Evolutionary conservation across 2,329 filamentous ascomycete species (phyloP).

Genomic region (Paramyrothecium sp.): DNA sequence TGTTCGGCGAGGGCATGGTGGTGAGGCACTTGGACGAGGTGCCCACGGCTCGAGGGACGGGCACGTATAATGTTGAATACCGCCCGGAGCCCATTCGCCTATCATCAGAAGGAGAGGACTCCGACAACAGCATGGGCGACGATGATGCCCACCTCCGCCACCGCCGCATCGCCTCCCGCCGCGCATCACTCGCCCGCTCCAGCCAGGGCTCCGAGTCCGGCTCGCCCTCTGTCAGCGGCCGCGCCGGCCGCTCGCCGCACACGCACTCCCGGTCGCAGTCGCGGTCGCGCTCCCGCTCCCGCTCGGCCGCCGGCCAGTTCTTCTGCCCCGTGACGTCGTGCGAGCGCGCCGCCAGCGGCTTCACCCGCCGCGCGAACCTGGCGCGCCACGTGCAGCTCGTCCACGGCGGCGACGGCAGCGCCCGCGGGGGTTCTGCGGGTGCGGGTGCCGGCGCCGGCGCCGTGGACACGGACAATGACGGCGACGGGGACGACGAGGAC

Average conservation of each 20-base stretch:
- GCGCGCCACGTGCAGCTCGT: slow-evolving; percentile 35
- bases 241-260: slow-evolving; percentile 1
- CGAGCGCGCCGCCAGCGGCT: slow-evolving; percentile 33
- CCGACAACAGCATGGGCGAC: slow-evolving; percentile 20
- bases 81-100: slow-evolving; percentile 24
- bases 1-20: slow-evolving; percentile 73
- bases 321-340: slow-evolving; percentile 37
- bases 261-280: slow-evolving; percentile 20
- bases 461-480: slow-evolving; percentile 24
- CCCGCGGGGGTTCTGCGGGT: slow-evolving; percentile 18
- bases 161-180: slow-evolving; percentile 27
- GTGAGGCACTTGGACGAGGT: slow-evolving; percentile 53
- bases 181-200: slow-evolving; percentile 22
- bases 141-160: slow-evolving; percentile 21
- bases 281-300: slow-evolving; percentile 23
- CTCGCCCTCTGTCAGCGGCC: not conserved
- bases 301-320: slow-evolving; percentile 29
- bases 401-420: slow-evolving; percentile 29
- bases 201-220: slow-evolving; percentile 20
- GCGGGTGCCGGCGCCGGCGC: slow-evolving; percentile 29
- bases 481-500: slow-evolving; percentile 48
- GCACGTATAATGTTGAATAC: slow-evolving; percentile 25
- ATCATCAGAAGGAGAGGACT: slow-evolving; percentile 17
- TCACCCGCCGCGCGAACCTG: slow-evolving; percentile 33
- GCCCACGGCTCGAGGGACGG: slow-evolving; percentile 16